Conservation (phyloP, 2,329 filamentous ascomycete genomes). For the Aspergillus quadrilineatus region DNA sequence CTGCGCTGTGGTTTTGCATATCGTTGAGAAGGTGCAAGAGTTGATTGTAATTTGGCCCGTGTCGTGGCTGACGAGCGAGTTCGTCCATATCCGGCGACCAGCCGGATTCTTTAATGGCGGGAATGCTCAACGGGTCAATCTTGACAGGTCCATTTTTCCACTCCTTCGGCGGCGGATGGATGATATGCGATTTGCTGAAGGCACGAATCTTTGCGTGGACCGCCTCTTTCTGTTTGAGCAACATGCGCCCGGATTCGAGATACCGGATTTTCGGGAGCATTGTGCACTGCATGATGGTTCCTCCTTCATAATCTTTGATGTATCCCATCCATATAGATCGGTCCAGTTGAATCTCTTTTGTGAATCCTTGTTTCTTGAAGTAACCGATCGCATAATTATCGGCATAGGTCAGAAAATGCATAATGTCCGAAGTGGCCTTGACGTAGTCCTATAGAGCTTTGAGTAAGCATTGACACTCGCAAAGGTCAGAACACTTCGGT, state of each 20-base stretch:
- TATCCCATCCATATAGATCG: conserved; percentile 97
- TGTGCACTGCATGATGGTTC: conserved; percentile 98
- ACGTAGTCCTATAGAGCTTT: conserved; percentile 68
- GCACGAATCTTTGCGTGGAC: conserved; percentile 93
- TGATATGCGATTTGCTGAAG: conserved; percentile 81
- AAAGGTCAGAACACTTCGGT: too few species aligned
- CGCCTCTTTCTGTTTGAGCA: conserved; percentile 94
- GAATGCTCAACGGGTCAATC: conserved; percentile 83
- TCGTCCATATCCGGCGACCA: conserved; percentile 99
- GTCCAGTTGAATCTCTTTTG: conserved; percentile 94
- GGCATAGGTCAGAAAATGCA: conserved; percentile 98
- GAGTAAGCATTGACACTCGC: background rate
- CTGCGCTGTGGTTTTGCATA: conserved; percentile 86
- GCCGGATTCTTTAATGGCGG: conserved; percentile 85
- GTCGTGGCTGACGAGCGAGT: conserved; percentile 86
- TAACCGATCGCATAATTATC: conserved; percentile 99
- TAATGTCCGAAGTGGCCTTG: conserved; percentile 91
- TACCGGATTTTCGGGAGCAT: conserved; percentile 96
- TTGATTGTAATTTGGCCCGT: conserved; percentile 94
- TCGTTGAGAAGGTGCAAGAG: conserved; percentile 90
- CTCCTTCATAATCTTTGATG: conserved; percentile 98
- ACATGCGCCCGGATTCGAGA: conserved; percentile 86
- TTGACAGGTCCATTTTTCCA: conserved; percentile 74
- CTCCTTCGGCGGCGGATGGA: conserved; percentile 79
- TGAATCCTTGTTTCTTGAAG: conserved; percentile 99